Base-by-base conservation (phyloP, 2,329 filamentous ascomycete species). In the Fusarium robinianum region DNA sequence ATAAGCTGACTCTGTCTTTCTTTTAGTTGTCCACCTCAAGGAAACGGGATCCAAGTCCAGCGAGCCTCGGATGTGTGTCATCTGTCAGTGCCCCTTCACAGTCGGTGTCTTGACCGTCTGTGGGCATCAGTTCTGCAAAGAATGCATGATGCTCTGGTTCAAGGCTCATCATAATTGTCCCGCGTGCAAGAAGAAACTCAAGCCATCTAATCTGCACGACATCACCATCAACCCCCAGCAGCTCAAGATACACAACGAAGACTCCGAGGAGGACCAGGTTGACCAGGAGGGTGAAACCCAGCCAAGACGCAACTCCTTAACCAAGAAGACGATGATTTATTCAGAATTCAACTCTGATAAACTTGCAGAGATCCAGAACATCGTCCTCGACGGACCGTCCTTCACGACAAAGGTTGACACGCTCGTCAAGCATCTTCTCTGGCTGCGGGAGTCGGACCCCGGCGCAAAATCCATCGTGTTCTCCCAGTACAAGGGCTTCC, bases 401-500 rank as follows among this genome's bases (percentile, higher is more conserved):
- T 96, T 88, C 61, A 90, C 90, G 2, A 95, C 88, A 1, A 99
- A 97, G 67, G 85, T 97, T 12, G 90, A 96, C 64, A 95, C 83
- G 0, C 70, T 92, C 3, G 78, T 85, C 18, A 80, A 89, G 3
- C 94, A 97, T 65, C 69, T 97, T 3, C 69, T 95, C 11, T 96
- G 89, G 88, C 76, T 97, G 14, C 83, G 92, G 3, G 76, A 87
- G 55, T 82, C 88, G 33, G 90, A 96, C 56, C 88, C 90, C 0
- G 90, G 90, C 0, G 83, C 90, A 8, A 97, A 97, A 64, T 88
- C 88, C 0, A 87, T 99, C 63, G 79, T 97, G n/a, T 99, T 96
- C 67, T 95, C 89, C 2, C 92, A 97, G 69, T 79, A 90, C 66
- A 80, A 80, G 41, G 85, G 88, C 40, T 97, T 96, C 57, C 74